Conservation (phyloP, 1,139 yeast species). For the Zhuliangozyma parablackwelliae region DNA sequence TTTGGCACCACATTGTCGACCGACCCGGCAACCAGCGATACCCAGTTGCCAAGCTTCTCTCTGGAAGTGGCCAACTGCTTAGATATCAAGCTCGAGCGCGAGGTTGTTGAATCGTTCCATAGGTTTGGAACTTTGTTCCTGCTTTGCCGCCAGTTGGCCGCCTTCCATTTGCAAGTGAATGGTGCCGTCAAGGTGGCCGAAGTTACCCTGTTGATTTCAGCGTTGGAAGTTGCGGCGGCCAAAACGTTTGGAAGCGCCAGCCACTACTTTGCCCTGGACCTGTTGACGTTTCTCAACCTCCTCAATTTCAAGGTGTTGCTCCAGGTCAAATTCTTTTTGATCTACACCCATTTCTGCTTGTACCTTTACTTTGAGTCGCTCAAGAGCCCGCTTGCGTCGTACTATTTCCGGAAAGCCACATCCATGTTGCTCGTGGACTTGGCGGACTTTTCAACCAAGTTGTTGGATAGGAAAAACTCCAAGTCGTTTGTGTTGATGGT, state of each 20-base stretch:
- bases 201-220: slow-evolving; percentile 5
- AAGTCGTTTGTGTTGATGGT: slow-evolving; percentile 9
- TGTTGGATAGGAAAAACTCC: slow-evolving; percentile 5
- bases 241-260: slow-evolving; percentile 5
- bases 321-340: slow-evolving; percentile 13
- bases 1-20: slow-evolving; percentile 10
- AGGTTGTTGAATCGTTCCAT: slow-evolving; percentile 13
- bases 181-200: slow-evolving; percentile 7
- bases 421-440: slow-evolving; percentile 17
- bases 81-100: slow-evolving; percentile 17
- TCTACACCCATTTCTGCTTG: slow-evolving; percentile 20
- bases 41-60: slow-evolving; percentile 16
- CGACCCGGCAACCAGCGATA: slow-evolving; percentile 16
- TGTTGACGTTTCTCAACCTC: background rate
- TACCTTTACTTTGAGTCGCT: slow-evolving; percentile 23
- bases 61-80: slow-evolving; percentile 14
- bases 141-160: slow-evolving; percentile 6
- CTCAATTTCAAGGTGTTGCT: slow-evolving; percentile 4
- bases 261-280: slow-evolving; percentile 3
- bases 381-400: slow-evolving; percentile 15
- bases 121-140: slow-evolving; percentile 7
- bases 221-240: slow-evolving; percentile 8
- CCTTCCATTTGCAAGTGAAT: slow-evolving; percentile 8
- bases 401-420: slow-evolving; percentile 21
- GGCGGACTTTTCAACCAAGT: slow-evolving; percentile 8